Evolutionary conservation across 441 rosid genomes (phyloP), one percentile per base, ranked within the genome.

Genomic region (Gossypium trilobum): DNA sequence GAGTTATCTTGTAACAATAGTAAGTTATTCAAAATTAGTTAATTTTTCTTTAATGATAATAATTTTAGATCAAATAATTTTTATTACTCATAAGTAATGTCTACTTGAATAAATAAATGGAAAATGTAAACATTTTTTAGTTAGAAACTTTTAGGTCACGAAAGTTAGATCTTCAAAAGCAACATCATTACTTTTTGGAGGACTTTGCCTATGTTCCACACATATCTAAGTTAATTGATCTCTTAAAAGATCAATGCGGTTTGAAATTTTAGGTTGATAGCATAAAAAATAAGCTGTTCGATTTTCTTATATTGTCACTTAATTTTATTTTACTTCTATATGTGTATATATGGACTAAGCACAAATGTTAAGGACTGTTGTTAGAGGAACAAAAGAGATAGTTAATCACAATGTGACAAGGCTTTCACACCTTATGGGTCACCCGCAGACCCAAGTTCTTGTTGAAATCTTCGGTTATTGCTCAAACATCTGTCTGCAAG

Each of bases 361-460:
- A 56, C 87, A 90, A 92, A 91, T 94, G 75, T 84, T 91, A 6
- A 97, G 99, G 79, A 91, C 97, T 36, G 89, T 90, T 72, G 92
- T 92, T 4, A 96, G 99, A 80, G 99, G 99, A 72, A 89, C 97
- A 50, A 85, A 77, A 80, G 97, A 89, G 86, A 94, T 94, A 54
- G 91, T 92, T 2, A 86, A 88, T 80, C 88, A 88, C 74, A 94
- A 92, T 68, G 83, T 86, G 13, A 89, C 97, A 20, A 95, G 97
- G 65, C 90, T 94, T 74, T 86, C 92, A 52, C 95, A 94, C 73
- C 95, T 92, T 0, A 84, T 83, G 50, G 94, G 97, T 36, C 86
- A 69, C 46, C 83, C 77, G 7, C 95, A 97, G 50, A 76, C 80
- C 74, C 84, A 22, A 70, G 77, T 70, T 29, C 90, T 94, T 22